A percentile compares a stretch with the other conserved stretches of the same genome.
These are phyloP conservation scores for Sanguinoderma infundibulare DNA, from an alignment of 1,284 basidiomycete species.

Conservation along the genomic window DNA sequence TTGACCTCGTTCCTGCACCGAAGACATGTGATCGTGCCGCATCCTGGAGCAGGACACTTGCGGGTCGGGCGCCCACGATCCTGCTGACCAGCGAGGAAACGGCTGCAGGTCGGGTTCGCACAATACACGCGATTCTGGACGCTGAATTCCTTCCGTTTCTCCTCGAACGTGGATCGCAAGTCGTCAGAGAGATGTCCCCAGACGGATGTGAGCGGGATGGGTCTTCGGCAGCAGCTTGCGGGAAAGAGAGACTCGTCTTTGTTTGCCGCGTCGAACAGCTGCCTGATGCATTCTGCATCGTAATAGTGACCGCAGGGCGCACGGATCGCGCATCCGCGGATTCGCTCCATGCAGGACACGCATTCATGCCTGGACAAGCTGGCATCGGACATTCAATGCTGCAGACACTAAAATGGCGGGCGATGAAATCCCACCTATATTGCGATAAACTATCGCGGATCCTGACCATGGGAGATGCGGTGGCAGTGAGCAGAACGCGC, in stretches of 20 bases:
- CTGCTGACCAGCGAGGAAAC: slow-evolving; percentile 38
- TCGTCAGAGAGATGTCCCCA: slow-evolving; percentile 27
- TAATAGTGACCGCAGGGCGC: slow-evolving; percentile 40
- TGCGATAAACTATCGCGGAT: not conserved
- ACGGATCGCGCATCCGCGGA: slow-evolving; percentile 25
- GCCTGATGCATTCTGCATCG: slow-evolving; percentile 36
- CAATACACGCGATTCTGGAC: slow-evolving; percentile 43
- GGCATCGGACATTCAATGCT: not conserved
- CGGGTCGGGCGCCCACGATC: not conserved
- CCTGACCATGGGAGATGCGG: not conserved
- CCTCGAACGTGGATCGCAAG: slow-evolving; percentile 27
- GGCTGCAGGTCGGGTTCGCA: slow-evolving; percentile 36
- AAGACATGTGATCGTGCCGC: slow-evolving; percentile 31
- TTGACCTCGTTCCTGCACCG: slow-evolving; percentile 27
- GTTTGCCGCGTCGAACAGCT: slow-evolving; percentile 37
- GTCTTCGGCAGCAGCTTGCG: slow-evolving; percentile 43
- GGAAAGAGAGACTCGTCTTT: slow-evolving; percentile 43
- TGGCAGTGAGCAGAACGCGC: not conserved
- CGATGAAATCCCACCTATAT: not conserved
- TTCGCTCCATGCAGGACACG: slow-evolving; percentile 25
- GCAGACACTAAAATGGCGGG: not conserved
- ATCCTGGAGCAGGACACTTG: slow-evolving; percentile 22
- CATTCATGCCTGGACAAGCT: slow-evolving; percentile 25
- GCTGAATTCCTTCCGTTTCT: slow-evolving; percentile 34
- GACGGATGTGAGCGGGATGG: slow-evolving; percentile 35